These are phyloP conservation scores for Sporothrix pallida DNA, from an alignment of 2,329 filamentous ascomycete genomes.

Conservation along the genomic window DNA sequence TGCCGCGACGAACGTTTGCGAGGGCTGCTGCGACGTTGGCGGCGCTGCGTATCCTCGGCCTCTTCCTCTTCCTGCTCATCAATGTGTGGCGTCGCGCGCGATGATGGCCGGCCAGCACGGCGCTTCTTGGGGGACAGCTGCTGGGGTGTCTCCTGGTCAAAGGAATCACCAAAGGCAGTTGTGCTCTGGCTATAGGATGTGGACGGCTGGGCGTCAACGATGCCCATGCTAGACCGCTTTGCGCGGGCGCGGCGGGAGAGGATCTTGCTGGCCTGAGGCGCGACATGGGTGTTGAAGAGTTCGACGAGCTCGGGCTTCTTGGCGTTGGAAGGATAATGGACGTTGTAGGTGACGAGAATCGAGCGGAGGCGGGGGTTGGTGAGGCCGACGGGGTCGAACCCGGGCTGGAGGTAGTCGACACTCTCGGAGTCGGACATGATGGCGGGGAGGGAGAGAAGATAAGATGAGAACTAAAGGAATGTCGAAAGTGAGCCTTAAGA, in stretches of 20 bases:
- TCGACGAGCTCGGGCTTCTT: conserved; percentile 90
- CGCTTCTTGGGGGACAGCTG: conserved; percentile 21
- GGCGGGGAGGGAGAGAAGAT: conserved; percentile 4
- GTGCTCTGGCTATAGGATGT: conserved; percentile 61
- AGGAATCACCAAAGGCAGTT: conserved; percentile 54
- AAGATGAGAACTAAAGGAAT: not conserved
- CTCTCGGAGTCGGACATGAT: conserved; percentile 69
- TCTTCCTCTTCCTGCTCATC: conserved; percentile 60
- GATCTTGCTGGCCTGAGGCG: conserved; percentile 78
- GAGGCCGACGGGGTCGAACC: conserved; percentile 81
- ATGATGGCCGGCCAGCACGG: conserved; percentile 16
- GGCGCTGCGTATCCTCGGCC: conserved; percentile 40
- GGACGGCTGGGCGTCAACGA: conserved; percentile 68
- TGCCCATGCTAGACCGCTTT: conserved; percentile 86
- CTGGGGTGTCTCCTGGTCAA: conserved; percentile 51
- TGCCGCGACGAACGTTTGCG: conserved; percentile 62
- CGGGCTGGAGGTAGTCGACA: conserved; percentile 81
- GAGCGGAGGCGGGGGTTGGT: conserved; percentile 89
- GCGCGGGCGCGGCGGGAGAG: conserved; percentile 76
- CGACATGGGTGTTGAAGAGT: conserved; percentile 78
- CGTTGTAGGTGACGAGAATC: conserved; percentile 86
- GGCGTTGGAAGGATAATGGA: conserved; percentile 83
- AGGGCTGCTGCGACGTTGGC: conserved; percentile 52
- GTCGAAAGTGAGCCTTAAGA: not conserved
- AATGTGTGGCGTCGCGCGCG: conserved; percentile 47